Evolutionary conservation across 495 filamentous ascomycete genomes (phyloP), one percentile per base, ranked within the genome.

Genomic region (Aspergillus panamensis): DNA sequence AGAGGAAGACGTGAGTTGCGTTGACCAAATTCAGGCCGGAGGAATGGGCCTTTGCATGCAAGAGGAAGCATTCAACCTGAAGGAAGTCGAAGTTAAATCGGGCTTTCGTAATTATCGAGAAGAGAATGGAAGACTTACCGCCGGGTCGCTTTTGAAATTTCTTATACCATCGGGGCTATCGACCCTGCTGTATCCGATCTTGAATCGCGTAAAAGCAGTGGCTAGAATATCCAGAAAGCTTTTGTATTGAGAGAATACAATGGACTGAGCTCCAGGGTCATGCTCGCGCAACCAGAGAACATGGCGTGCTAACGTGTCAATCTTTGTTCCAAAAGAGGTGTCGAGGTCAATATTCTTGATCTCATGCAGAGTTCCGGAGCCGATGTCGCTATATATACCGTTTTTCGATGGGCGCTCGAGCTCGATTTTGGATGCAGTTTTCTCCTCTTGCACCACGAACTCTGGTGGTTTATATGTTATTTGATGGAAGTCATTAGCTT

Each of bases 1-100:
- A 96, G 8, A 98, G 76, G 62, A 98, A 93, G 1, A 98, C 91
- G 67, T 98, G 90, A 10, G 86, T 96, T 5, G 93, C 94, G 67
- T 93, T 92, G 60, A 96, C 85, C 5, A 98, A 77, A 61, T 92
- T 98, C 29, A 98, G 73, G 0, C 93, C 93, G 1, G 89, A 89
- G 3, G 90, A 88, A 66, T 96, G 90, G 0, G 91, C 86, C 57
- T 89, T 87, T 1, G 92, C 91, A 65, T 96, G 90, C 43, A 98
- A 77, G 7, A 97, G 78, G 58, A 98, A 94, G 65, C 89, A 91
- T 65, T 96, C 91, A 8, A 88, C 73, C 75, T 80, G 30, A 35
- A 59, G 12, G 39, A 43, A 12, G 62, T 31, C 8, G 12, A 47
- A 33, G 55, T 33, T 32, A 50, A 49, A 1, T n/a, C 42, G 16